These are phyloP conservation scores for Trichoderma pleuroti DNA, from an alignment of 2,329 filamentous ascomycete genomes.

Conservation along the genomic window DNA sequence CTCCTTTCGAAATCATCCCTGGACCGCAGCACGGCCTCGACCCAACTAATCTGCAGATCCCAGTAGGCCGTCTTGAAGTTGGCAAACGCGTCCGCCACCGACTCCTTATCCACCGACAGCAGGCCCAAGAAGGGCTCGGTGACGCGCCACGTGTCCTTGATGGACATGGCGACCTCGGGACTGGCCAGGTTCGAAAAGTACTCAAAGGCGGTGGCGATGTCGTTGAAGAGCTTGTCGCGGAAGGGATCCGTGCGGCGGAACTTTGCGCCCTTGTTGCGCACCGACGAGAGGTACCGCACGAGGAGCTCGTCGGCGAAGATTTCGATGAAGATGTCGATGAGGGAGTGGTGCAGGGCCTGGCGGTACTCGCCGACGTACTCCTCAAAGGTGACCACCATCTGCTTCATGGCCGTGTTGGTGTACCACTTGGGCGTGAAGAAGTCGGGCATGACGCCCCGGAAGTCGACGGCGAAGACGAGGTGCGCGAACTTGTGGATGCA, in stretches of 20 bases:
- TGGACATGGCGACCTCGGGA: conserved; percentile 63
- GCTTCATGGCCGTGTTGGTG: conserved; percentile 77
- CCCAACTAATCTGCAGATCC: conserved; percentile 93
- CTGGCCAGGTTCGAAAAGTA: conserved; percentile 76
- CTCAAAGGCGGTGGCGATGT: conserved; percentile 83
- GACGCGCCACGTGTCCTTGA: conserved; percentile 90
- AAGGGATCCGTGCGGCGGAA: conserved; percentile 85
- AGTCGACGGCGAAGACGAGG: conserved; percentile 88
- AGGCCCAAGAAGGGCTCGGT: conserved; percentile 80
- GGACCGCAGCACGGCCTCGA: conserved; percentile 81
- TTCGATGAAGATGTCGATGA: conserved; percentile 88
- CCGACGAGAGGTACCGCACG: conserved; percentile 74
- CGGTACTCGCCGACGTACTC: conserved; percentile 91
- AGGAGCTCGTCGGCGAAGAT: conserved; percentile 91
- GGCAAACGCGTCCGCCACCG: conserved; percentile 74
- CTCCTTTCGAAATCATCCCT: conserved; percentile 91
- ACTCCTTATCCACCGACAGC: conserved; percentile 70
- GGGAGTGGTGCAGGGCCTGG: conserved; percentile 76
- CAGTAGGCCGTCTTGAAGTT: conserved; percentile 83
- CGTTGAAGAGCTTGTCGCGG: conserved; percentile 89
- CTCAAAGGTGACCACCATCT: conserved; percentile 90
- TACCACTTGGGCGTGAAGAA: conserved; percentile 96
- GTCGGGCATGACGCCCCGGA: conserved; percentile 74
- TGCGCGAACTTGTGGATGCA: conserved; percentile 84
- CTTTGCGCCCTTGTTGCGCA: conserved; percentile 86